Evolutionary conservation across 352 stramenopile genomes (phyloP).

Genomic region (Phytophthora rubi): DNA sequence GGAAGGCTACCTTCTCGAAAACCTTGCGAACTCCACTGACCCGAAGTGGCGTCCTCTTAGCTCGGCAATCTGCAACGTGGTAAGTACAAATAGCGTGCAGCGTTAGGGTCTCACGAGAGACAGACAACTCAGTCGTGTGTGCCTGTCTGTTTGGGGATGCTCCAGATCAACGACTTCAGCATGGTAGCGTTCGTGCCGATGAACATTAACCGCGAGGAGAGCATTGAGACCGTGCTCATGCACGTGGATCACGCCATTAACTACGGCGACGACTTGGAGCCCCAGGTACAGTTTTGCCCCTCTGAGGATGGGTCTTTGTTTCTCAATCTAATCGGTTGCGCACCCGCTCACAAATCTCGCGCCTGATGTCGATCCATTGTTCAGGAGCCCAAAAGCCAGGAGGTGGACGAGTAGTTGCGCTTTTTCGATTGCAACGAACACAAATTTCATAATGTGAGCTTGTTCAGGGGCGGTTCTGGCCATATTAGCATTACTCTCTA

Average conservation of each 20-base stretch:
- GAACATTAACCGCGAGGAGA: constrained; percentile 97
- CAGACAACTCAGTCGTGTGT: constrained; percentile 7
- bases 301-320: not conserved
- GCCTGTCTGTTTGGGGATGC: constrained; percentile 9
- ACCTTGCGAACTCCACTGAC: constrained; percentile 78
- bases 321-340: not conserved
- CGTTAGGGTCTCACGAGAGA: constrained; percentile 6
- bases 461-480: constrained; percentile 6
- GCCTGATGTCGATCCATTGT: not conserved
- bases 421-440: constrained; percentile 19
- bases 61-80: constrained; percentile 86
- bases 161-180: constrained; percentile 94
- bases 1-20: constrained; percentile 84
- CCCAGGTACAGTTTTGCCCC: constrained; percentile 43
- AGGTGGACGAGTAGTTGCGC: constrained; percentile 44
- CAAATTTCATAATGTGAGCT: constrained; percentile 7
- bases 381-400: constrained; percentile 77
- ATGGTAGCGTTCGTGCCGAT: constrained; percentile 98
- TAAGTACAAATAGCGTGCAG: constrained; percentile 37
- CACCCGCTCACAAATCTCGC: not conserved
- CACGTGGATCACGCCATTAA: constrained; percentile 97
- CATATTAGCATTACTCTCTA: constrained; percentile 8
- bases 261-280: constrained; percentile 96
- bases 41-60: constrained; percentile 87
- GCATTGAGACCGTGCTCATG: constrained; percentile 95